Base-by-base conservation (phyloP, 139 green algal species). In the Ettlia oleoabundans region DNA sequence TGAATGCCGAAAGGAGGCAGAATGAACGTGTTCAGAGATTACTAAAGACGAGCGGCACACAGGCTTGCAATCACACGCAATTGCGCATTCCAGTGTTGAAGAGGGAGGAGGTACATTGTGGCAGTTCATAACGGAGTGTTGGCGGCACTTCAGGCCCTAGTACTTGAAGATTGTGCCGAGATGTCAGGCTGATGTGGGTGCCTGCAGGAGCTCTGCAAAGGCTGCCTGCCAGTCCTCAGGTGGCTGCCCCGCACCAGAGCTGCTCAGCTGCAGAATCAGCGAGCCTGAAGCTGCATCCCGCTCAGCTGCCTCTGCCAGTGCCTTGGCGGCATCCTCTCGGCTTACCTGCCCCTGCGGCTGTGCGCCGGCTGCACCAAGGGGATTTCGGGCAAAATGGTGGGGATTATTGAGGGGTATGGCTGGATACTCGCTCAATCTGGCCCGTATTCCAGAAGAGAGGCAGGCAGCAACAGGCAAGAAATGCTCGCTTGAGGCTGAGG, bases 251-350 rank as follows among this genome's bases (percentile, higher is more conserved):
- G 75, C n/a, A 1, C 73, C 82, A 28, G 37, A 33, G 9, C 26
- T 40, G 26, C 32, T 43, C 10, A 75, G 32, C 63, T 68, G 62
- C 70, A 86, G 37, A 51, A 74, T 35, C 66, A 86, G 64, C 1
- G 69, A 81, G 35, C 68, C 67, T 1, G 43, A 38, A 3, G 52
- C 52, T 9, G 47, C 67, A 30, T 82, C 70, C 2, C 81, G 63
- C 55, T 80, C 63, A 0, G 82, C 82, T 7, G 76, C 82, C 53
- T 68, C 61, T 28, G 84, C 84, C 41, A 85, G 67, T n/a, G 66
- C 67, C 61, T 58, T 51, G 22, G 84, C 84, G 1, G 42, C 62
- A 58, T 88, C 84, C 71, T 88, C 84, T 71, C 70, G 69, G 42
- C 55, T 38, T 28, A 88, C 67, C 40, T 43, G 28, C n/a, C 83